phyloP scores from a whole-genome alignment of 140 eudicot species.

The Senecio squalidus region DNA sequence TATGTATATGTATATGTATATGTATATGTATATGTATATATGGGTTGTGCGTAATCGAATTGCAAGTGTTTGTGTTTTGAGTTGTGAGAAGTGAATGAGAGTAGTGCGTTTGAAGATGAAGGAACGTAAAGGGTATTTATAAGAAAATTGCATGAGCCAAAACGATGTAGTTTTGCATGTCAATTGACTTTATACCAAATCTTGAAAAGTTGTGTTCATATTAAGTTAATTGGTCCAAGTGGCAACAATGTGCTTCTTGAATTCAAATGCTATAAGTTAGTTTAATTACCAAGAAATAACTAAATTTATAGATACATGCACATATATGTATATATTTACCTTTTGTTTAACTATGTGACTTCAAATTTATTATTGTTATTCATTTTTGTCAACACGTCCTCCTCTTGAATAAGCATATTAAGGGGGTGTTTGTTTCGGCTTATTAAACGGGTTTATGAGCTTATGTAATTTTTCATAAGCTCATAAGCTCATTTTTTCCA shows the following conservation, averaged over 20 bases:
- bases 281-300: not conserved
- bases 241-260: not conserved
- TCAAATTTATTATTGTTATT: not conserved
- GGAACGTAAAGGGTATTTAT: conserved; percentile 11
- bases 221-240: not conserved
- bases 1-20: not conserved
- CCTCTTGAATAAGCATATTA: not conserved
- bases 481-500: too few relatives aligned
- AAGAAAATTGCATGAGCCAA: conserved; percentile 5
- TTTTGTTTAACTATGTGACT: not conserved
- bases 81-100: not conserved
- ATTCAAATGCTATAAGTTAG: not conserved
- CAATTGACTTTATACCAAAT: conserved; percentile 21
- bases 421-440: too few relatives aligned
- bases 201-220: conserved; percentile 14
- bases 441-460: too few relatives aligned
- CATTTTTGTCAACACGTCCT: not conserved
- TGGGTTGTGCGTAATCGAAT: too few relatives aligned
- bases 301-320: not conserved
- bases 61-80: not conserved
- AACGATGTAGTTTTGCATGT: not conserved
- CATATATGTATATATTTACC: not conserved
- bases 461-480: too few relatives aligned
- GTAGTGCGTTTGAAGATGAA: conserved; percentile 7
- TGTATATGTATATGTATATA: not conserved